Evolutionary conservation across 1,139 yeast genomes (phyloP).

Genomic region (Candida glucosophila): DNA sequence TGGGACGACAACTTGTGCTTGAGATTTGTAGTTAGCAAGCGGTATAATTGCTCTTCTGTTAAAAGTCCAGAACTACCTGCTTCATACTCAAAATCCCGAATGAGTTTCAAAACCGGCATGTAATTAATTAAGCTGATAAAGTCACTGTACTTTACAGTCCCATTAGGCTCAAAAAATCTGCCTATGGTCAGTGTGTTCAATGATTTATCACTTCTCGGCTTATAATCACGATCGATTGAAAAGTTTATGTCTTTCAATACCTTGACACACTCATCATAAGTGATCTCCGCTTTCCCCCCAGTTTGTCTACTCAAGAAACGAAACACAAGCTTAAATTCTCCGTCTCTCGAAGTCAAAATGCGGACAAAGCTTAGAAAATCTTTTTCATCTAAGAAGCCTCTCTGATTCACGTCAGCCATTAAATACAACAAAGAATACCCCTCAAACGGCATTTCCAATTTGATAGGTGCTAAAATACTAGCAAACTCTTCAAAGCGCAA

Average conservation of each 20-base stretch:
- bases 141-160: slow-evolving; percentile 30
- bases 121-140: slow-evolving; percentile 35
- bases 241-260: slow-evolving; percentile 30
- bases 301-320: slow-evolving; percentile 36
- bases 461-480: slow-evolving; percentile 34
- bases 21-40: slow-evolving; percentile 29
- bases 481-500: slow-evolving; percentile 31
- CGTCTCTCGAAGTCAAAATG: slow-evolving; percentile 47
- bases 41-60: slow-evolving; percentile 22
- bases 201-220: slow-evolving; percentile 33
- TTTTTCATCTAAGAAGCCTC: slow-evolving; percentile 50
- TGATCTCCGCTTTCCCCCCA: slow-evolving; percentile 15
- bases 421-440: slow-evolving; percentile 47
- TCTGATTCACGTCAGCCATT: slow-evolving; percentile 53
- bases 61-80: slow-evolving; percentile 28
- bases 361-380: slow-evolving; percentile 57
- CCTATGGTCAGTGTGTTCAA: slow-evolving; percentile 39
- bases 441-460: slow-evolving; percentile 31
- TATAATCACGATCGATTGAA: slow-evolving; percentile 35
- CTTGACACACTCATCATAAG: slow-evolving; percentile 32
- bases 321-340: slow-evolving; percentile 49
- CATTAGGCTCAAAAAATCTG: slow-evolving; percentile 33
- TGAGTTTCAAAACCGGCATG: slow-evolving; percentile 39
- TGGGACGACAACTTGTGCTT: slow-evolving; percentile 34
- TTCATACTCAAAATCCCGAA: slow-evolving; percentile 35